These are phyloP conservation scores for Daldinia sp. DNA, from an alignment of 2,329 filamentous ascomycete species.

Conservation along the genomic window DNA sequence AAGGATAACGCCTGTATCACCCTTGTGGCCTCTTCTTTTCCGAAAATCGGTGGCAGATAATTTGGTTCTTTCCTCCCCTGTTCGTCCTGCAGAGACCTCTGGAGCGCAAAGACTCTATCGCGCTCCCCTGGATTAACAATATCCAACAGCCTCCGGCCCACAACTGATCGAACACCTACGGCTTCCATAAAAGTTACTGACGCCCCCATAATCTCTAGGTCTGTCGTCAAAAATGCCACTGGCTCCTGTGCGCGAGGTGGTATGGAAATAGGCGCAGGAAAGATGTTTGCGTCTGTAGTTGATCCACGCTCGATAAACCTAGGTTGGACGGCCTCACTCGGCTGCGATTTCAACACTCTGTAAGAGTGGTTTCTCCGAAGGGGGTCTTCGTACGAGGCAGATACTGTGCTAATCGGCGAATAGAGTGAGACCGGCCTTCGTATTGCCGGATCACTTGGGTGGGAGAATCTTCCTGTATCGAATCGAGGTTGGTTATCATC, in stretches of 20 bases:
- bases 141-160: constrained; percentile 62
- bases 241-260: constrained; percentile 57
- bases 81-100: constrained; percentile 64
- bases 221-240: constrained; percentile 65
- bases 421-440: constrained; percentile 63
- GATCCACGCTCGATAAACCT: constrained; percentile 61
- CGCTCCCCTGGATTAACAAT: constrained; percentile 61
- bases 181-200: constrained; percentile 65
- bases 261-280: constrained; percentile 54
- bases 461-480: constrained; percentile 59
- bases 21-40: constrained; percentile 61
- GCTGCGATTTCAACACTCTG: constrained; percentile 63
- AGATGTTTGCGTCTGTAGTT: constrained; percentile 59
- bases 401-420: constrained; percentile 54
- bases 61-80: constrained; percentile 66
- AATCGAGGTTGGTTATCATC: constrained; percentile 72
- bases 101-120: constrained; percentile 60
- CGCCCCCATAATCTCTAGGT: constrained; percentile 65
- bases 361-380: constrained; percentile 58
- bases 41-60: constrained; percentile 71
- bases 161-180: constrained; percentile 57
- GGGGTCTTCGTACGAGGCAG: constrained; percentile 57
- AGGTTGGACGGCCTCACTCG: constrained; percentile 56
- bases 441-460: constrained; percentile 54
- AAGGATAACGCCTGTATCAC: constrained; percentile 65